These are phyloP conservation scores for Isoetes engelmannii DNA, from an alignment of 83 land plant genomes.

Conservation along the genomic window DNA sequence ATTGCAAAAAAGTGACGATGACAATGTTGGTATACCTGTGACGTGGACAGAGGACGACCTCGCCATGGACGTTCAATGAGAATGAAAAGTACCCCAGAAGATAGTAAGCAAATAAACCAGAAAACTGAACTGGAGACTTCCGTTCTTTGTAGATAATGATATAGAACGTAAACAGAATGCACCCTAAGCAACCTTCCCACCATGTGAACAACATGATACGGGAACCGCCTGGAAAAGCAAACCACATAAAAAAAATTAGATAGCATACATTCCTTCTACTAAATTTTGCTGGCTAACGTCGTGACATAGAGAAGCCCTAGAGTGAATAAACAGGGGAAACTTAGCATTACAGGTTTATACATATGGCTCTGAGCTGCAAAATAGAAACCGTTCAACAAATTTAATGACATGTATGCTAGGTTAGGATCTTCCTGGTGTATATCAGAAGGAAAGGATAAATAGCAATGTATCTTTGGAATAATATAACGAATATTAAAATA, in stretches of 20 bases:
- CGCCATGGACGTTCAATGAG: conserved; percentile 29
- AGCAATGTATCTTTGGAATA: no score
- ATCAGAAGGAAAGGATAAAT: no score
- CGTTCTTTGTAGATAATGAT: conserved; percentile 19
- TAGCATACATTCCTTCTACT: no score
- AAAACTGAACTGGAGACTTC: conserved; percentile 24
- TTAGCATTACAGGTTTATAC: no score
- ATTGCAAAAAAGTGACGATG: neutral
- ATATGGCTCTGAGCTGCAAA: no score
- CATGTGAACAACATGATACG: conserved; percentile 20
- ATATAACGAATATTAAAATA: no score
- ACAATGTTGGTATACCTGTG: conserved; percentile 19
- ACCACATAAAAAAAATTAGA: neutral
- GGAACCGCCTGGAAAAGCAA: conserved; percentile 8
- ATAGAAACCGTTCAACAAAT: no score
- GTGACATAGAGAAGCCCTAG: no score
- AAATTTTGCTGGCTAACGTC: no score
- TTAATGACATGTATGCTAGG: no score
- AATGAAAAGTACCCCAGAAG: conserved; percentile 17
- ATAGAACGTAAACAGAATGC: conserved; percentile 30
- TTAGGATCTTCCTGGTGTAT: no score
- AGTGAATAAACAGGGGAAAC: no score
- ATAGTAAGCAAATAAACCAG: conserved; percentile 23
- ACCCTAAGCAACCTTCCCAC: conserved; percentile 30
- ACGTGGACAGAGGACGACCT: conserved; percentile 30